Base-by-base conservation (phyloP, 345 rosid genomes). In the Euclidium syriacum region DNA sequence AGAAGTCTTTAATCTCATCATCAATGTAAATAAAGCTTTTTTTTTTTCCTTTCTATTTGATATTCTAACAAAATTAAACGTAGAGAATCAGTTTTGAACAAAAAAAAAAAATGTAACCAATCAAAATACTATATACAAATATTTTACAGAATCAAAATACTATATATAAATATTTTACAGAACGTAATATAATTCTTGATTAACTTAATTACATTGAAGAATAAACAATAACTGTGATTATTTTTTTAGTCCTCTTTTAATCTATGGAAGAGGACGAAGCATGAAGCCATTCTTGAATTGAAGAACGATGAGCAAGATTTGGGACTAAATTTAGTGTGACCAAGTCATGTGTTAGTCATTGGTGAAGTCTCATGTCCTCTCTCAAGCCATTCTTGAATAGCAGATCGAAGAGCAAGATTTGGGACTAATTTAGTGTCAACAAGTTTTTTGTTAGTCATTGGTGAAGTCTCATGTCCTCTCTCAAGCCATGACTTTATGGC, bases 301-400 rank as follows among this genome's bases (percentile, higher is more conserved):
- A n/a, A 22, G 72, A 73, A 11, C 77, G 77, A 11, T 78, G 68
- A 30, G 79, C 77, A 39, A 3, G 77, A 60, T 78, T 83, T 22
- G 82, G 79, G 34, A 75, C 77, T 18, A 77, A 74, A n/a, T 29
- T 64, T 50, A 22, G 22, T 20, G 57, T 80, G 74, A 4, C 49
- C 46, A 43, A 83, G 77, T 6, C 8, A 43, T 38, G 10, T 40
- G 70, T 80, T 80, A 1, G 87, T 83, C 95, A 85, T 79, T 9
- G 95, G 95, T 3, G 89, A 87, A 15, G 84, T 80, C 16, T 55
- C 72, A 1, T 80, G 81, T 26, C 82, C 71, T 1, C 83, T 70
- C 57, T 73, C 77, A 18, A 83, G 59, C 91, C 96, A 88, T 40
- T n/a, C n/a, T n/a, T n/a, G n/a, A n/a, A n/a, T n/a, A n/a, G 80